Evolutionary conservation across 345 rosid species (phyloP), one percentile per base, ranked within the genome.

Genomic region (Sonneratia caseolaris): DNA sequence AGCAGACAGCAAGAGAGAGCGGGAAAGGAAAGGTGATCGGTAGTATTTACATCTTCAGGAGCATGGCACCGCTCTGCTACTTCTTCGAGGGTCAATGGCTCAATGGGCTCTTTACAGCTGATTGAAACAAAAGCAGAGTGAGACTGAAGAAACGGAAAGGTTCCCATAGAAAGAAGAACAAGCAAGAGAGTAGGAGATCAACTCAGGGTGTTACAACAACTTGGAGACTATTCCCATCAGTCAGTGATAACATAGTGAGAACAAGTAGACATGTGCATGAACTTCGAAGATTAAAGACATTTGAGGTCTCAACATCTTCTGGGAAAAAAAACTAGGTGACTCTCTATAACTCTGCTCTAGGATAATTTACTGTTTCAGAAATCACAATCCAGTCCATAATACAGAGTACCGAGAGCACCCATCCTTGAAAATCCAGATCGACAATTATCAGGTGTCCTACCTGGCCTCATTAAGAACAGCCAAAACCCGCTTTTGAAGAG

Each of bases 81-180:
- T 78, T 87, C 86, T 36, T 95, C 96, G 40, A 95, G 80, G 14
- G 90, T 90, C 89, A 95, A 73, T 42, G 96, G 93, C 78, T 95
- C 97, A 51, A 90, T 87, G 10, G 99, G 97, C 55, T 95, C 86
- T 81, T 92, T 92, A 77, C 97, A 95, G 79, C 99, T 95, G 86
- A 70, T 42, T 43, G 61, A 57, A 36, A 18, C 66, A 22, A 49
- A 53, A 61, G 61, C 40, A 62, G 19, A 8, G 32, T 38, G 37
- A 70, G 37, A 24, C 38, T 55, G 35, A 47, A 40, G 32, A 48
- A 19, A 2, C 37, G 37, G 10, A 22, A 16, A 43, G 10, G 3
- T 19, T 61, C 13, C 3, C 36, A 9, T 0, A 10, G 4, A 61
- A 24, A 27, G 36, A 61, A 22, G 35, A 61, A 61, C 37, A 11